Base-by-base conservation (phyloP, 2,329 filamentous ascomycete genomes). In the Hypoxylon sp. region DNA sequence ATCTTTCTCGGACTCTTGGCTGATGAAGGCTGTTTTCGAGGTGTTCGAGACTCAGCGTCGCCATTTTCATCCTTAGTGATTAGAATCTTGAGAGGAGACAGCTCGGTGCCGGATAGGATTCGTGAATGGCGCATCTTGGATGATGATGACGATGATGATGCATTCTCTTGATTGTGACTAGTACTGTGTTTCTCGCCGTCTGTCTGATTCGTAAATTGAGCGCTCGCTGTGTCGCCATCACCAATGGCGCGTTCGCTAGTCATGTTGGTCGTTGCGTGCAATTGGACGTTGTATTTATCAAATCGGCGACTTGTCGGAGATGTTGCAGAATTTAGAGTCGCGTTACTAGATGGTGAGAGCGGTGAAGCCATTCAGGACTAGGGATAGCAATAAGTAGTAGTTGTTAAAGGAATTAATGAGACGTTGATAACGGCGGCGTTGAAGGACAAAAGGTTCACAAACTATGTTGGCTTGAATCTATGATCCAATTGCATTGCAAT, bases 31-130 rank as follows among this genome's bases (percentile, higher is more conserved):
- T 63, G 65, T 14, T 51, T 75, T 17, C 67, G 62, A 3, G 67
- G 63, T 2, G 74, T 65, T 45, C 65, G 65, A 48, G 82, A 69
- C 68, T 79, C 78, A 19, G 64, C 60, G 21, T 75, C 67, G 36
- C 65, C 43, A 65, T 63, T 60, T 59, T 75, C 70, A 9, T 73
- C 71, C 52, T 70, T 74, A 5, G 75, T 62, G 50, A 70, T 74
- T 36, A 89, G 80, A 52, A 89, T 86, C 79, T 86, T 87, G 36
- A 89, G 80, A 41, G 87, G 87, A 55, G 87, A 87, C 32, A 88
- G 82, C 72, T 86, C 86, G 63, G 79, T 83, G 61, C 87, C 86
- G 34, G 87, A 87, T 58, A 88, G 79, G 70, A 89, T 84, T 68
- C 87, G 84, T 21, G 86, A 87, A 65, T 85, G 82, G 51, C 85